Evolutionary conservation across 352 stramenopile species (phyloP).

Genomic region (Pythium chondricola): DNA sequence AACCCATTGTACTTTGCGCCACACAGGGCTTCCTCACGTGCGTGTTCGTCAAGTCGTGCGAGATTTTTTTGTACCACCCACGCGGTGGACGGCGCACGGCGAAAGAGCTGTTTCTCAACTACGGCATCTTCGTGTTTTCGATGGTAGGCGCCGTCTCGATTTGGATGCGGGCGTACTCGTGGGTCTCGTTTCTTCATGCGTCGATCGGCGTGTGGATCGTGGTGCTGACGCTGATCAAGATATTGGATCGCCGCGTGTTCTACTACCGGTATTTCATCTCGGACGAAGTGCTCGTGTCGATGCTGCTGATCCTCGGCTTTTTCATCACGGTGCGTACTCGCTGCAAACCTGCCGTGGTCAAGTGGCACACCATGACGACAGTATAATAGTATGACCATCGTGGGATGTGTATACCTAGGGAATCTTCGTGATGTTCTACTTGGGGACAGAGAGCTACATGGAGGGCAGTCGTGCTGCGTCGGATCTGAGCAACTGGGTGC

Average conservation of each 20-base stretch:
- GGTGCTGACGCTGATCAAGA: conserved; percentile 64
- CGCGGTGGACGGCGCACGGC: conserved; percentile 51
- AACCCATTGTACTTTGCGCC: neutral
- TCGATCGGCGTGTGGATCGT: conserved; percentile 64
- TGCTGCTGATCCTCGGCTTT: conserved; percentile 72
- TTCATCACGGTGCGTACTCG: conserved; percentile 72
- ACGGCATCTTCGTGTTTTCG: conserved; percentile 82
- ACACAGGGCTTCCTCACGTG: conserved; percentile 67
- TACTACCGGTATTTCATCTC: conserved; percentile 88
- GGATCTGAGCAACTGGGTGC: conserved; percentile 72
- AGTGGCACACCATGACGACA: too few species aligned
- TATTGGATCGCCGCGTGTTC: conserved; percentile 79
- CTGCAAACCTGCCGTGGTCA: too few species aligned
- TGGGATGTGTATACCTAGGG: conserved; percentile 38
- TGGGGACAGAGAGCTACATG: conserved; percentile 82
- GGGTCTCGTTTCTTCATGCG: conserved; percentile 70
- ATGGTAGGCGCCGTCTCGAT: conserved; percentile 80
- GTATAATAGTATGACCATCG: too few species aligned
- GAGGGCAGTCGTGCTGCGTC: conserved; percentile 75
- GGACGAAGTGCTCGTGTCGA: conserved; percentile 81
- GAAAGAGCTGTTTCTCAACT: conserved; percentile 85
- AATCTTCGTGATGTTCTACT: conserved; percentile 74
- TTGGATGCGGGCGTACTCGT: conserved; percentile 82
- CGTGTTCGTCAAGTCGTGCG: conserved; percentile 68
- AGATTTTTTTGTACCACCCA: conserved; percentile 75